Base-by-base conservation (phyloP, 352 stramenopile species). In the Thraustochytrium striatum region DNA sequence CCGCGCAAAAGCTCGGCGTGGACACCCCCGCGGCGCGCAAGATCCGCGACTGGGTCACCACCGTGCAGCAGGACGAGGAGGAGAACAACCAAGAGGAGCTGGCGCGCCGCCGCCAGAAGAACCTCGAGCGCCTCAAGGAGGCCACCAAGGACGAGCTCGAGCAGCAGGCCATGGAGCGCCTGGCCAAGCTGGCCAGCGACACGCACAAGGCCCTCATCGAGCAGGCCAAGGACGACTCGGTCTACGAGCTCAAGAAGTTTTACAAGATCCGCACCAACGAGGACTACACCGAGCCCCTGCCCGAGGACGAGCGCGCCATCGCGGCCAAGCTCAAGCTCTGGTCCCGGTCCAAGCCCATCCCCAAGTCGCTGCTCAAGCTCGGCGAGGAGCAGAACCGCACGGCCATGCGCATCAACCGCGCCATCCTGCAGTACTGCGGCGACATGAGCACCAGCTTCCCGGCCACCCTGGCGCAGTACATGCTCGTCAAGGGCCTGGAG, bases 391-490 rank as follows among this genome's bases (percentile, higher is more conserved):
- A 85, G 32, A 84, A 84, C 43, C 87, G 86, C 78, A 44, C 62
- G 13, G 86, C 86, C 1, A 36, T 96, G 1, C 89, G 91, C 2
- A 92, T 97, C n/a, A 93, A 96, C 83, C 91, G 92, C 33, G 94
- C 90, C 72, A 88, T 97, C 38, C 85, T 97, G 19, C 92, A 93
- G 0, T 97, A 97, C 86, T 97, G 96, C 90, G 90, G 93, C 1
- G 93, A 97, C 72, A 93, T 94, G 7, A 90, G 94, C 65, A 92
- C 97, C 39, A 92, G 90, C 70, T 97, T 95, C 79, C 91, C 92
- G 11, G 92, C 95, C 53, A 97, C 94, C 85, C 85, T 97, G 36
- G 92, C 92, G 19, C 92, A 97, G 83, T 95, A 95, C 62, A 92
- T 97, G 57, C 84, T 97, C 28, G 89, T 94, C 73, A 94, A 96